Evolutionary conservation across 345 rosid species (phyloP).

Genomic region (Nephelium lappaceum): DNA sequence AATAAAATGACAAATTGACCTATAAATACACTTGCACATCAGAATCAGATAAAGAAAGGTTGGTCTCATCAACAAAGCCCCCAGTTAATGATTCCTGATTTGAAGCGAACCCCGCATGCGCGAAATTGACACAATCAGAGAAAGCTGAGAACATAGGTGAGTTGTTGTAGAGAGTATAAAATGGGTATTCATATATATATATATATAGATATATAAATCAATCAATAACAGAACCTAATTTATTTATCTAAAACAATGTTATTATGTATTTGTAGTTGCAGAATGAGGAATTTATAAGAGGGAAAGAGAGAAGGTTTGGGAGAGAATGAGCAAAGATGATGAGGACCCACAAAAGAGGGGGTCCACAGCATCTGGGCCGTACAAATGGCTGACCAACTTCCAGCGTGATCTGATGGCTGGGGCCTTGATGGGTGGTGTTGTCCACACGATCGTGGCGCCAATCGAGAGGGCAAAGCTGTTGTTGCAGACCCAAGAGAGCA

Average conservation of each 20-base stretch:
- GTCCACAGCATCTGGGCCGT: conserved; percentile 21
- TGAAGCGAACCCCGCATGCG: background rate
- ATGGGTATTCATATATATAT: background rate
- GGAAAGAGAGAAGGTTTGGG: background rate
- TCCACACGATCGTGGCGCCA: conserved; percentile 98
- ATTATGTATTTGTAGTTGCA: background rate
- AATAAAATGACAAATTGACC: too few relatives aligned
- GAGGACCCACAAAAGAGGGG: conserved; percentile 41
- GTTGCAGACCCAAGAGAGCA: conserved; percentile 96
- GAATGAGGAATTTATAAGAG: background rate
- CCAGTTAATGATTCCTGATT: background rate
- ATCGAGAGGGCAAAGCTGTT: conserved; percentile 88
- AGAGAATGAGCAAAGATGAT: conserved; percentile 42
- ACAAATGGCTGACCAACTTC: conserved; percentile 54
- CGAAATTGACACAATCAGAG: background rate
- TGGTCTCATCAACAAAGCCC: background rate
- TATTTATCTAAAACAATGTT: background rate
- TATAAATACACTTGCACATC: background rate
- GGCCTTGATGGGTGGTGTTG: conserved; percentile 89
- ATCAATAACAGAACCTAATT: background rate
- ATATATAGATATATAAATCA: too few relatives aligned
- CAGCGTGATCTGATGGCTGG: conserved; percentile 90
- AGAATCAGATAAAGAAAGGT: background rate
- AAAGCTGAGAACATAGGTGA: background rate
- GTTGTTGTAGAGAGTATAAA: background rate